Evolutionary conservation across 345 rosid species (phyloP), one percentile per base, ranked within the genome.

Genomic region (Laguncularia racemosa): DNA sequence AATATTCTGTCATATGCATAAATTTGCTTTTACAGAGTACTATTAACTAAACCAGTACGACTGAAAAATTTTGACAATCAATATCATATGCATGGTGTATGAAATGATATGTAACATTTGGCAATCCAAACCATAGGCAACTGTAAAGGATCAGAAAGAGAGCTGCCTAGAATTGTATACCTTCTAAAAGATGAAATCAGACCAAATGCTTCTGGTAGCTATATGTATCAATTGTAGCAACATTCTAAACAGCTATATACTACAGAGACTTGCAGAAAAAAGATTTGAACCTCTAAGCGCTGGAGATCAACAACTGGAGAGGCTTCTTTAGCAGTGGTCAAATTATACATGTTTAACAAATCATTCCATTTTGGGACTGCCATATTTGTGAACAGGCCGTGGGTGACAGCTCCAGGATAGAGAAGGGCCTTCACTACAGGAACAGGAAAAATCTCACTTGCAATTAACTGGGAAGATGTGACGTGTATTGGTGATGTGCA

Each of bases 361-460:
- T 78, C 74, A 7, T 75, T 86, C 99, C 97, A 89, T 13, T 77
- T 78, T 20, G 96, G 91, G 76, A 86, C 60, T 15, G 86, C 72
- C 84, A 64, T 68, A 67, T 81, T 76, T 54, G 60, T 71, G 60
- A 75, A 65, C 47, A 93, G 83, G 56, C 83, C 85, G 55, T 80
- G 69, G 45, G 66, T 73, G 49, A 86, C 18, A 13, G 97, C 99
- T 58, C 99, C 96, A 44, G 99, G 96, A 66, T 76, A 86, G 52
- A 93, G 73, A 68, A 93, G 88, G 57, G 77, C 81, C 77, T 93
- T 86, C 55, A 89, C 78, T 44, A 65, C 79, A n/a, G 89, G 78
- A 63, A 70, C 77, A 63, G 99, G 99, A 72, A 93, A 84, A 59
- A 93, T 76, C 56, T 93, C 97, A 67, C 99, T 89, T 11, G 97